Evolutionary conservation across 345 rosid species (phyloP).

Genomic region (Tarenaya hassleriana): DNA sequence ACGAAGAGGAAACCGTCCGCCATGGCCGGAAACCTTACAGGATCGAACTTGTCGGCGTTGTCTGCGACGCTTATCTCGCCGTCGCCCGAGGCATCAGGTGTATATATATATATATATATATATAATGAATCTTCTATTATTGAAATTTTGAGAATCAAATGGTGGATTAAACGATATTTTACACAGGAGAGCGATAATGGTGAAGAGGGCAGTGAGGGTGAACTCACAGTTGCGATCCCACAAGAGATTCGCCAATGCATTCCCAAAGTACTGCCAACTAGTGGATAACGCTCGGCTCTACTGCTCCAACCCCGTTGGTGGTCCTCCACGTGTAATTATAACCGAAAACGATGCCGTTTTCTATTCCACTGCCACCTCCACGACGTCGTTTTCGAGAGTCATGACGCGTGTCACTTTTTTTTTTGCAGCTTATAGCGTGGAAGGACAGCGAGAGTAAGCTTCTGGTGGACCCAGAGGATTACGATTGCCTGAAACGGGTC

Average conservation of each 20-base stretch:
- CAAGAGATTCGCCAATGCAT: conserved; percentile 78
- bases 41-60: conserved; percentile 80
- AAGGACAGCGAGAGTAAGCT: conserved; percentile 58
- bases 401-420: not conserved
- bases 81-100: conserved; percentile 87
- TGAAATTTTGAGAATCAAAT: not conserved
- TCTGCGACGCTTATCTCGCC: conserved; percentile 88
- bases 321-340: conserved; percentile 58
- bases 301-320: conserved; percentile 67
- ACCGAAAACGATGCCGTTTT: not conserved
- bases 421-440: conserved; percentile 68
- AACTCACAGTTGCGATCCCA: conserved; percentile 75
- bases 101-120: not conserved
- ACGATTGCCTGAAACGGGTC: conserved; percentile 41
- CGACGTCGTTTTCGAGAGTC: not conserved
- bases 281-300: conserved; percentile 84
- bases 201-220: conserved; percentile 80
- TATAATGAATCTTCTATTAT: too few relatives aligned
- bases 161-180: not conserved
- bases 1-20: conserved; percentile 30
- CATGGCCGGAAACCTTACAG: conserved; percentile 55
- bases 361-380: not conserved
- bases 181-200: conserved; percentile 72
- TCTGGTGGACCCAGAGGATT: conserved; percentile 57
- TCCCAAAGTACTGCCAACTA: conserved; percentile 54